Percentiles rank a stretch among this genome's conserved stretches.
Evolutionary conservation across 495 filamentous ascomycete genomes (phyloP).

Genomic region (Ascobolus immersus): DNA sequence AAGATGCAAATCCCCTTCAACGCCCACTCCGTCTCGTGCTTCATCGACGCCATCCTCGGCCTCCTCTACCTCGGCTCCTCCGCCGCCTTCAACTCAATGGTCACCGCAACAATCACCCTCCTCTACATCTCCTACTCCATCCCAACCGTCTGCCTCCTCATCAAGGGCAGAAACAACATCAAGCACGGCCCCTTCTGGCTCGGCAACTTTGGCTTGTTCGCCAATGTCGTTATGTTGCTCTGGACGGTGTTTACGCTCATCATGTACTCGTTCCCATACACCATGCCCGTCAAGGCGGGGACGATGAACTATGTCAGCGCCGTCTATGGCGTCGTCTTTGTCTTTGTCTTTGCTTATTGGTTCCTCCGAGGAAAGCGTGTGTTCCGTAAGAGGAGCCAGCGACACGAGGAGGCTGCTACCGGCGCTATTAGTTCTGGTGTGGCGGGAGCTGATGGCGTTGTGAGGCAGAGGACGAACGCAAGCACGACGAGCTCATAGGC

Average conservation of each 20-base stretch:
- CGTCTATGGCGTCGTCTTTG: constrained; percentile 24
- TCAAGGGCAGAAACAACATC: constrained; percentile 27
- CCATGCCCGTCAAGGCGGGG: constrained; percentile 19
- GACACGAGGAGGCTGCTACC: constrained; percentile 6
- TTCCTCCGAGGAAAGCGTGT: constrained; percentile 20
- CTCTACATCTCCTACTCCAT: constrained; percentile 29
- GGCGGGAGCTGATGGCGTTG: no score
- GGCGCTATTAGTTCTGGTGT: no score
- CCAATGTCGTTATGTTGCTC: constrained; percentile 23
- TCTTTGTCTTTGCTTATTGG: constrained; percentile 23
- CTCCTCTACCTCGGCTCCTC: constrained; percentile 29
- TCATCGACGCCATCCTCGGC: constrained; percentile 26
- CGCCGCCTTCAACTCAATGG: constrained; percentile 31
- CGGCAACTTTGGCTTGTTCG: constrained; percentile 19
- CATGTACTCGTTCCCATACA: constrained; percentile 27
- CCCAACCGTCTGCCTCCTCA: constrained; percentile 24
- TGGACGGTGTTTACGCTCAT: constrained; percentile 30
- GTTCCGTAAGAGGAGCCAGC: constrained; percentile 18
- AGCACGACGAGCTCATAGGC: no score
- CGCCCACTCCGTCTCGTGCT: constrained; percentile 25
- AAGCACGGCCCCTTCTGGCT: constrained; percentile 28
- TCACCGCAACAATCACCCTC: constrained; percentile 27
- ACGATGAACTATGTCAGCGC: constrained; percentile 32
- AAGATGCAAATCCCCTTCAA: constrained; percentile 28
- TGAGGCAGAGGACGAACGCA: no score